Evolutionary conservation across 768 basidiomycete species (phyloP).

Genomic region (Lentinula raphanica): DNA sequence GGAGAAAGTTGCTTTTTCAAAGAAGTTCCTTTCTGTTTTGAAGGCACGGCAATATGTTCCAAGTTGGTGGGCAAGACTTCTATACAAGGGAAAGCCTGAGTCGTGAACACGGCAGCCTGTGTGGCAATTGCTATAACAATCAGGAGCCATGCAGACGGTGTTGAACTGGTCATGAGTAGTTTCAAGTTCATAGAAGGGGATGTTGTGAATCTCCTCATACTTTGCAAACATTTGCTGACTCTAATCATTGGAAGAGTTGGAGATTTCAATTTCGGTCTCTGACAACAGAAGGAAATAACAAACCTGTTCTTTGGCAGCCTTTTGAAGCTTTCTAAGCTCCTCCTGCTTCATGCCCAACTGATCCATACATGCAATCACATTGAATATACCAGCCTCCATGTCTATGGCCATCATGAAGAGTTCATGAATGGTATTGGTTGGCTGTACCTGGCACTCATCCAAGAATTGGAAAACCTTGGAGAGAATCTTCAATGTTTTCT

Average conservation of each 20-base stretch:
- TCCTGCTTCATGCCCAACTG: not conserved
- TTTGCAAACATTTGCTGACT: slow-evolving; percentile 3
- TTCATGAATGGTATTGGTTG: slow-evolving; percentile 10
- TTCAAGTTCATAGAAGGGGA: slow-evolving; percentile 5
- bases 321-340: not conserved
- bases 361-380: not conserved
- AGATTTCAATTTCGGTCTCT: no score
- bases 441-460: slow-evolving; percentile 10
- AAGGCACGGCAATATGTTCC: no score
- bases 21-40: no score
- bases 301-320: not conserved
- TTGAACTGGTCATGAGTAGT: not conserved
- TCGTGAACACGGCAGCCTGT: slow-evolving; percentile 4
- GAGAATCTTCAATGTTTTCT: slow-evolving; percentile 12
- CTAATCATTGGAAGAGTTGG: not conserved
- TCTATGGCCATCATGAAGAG: not conserved
- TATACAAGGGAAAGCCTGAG: slow-evolving; percentile 7
- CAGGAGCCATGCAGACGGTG: slow-evolving; percentile 9
- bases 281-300: no score
- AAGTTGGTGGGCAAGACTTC: no score
- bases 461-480: slow-evolving; percentile 12
- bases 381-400: not conserved
- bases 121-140: slow-evolving; percentile 14
- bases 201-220: slow-evolving; percentile 5
- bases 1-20: no score